These are phyloP conservation scores for Volvox reticuliferus DNA, from an alignment of 139 green algal genomes.

Conservation along the genomic window DNA sequence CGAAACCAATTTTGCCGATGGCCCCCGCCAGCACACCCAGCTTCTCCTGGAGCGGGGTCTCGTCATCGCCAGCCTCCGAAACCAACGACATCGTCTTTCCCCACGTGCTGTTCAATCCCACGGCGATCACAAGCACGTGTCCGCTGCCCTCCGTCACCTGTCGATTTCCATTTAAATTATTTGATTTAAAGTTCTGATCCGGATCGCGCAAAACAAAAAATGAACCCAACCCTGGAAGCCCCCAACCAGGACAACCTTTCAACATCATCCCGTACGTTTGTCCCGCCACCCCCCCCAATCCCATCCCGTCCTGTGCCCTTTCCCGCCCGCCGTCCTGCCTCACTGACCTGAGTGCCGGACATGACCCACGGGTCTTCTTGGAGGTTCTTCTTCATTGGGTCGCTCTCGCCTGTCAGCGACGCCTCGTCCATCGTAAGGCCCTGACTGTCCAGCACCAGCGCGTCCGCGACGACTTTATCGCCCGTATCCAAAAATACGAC, in stretches of 20 bases:
- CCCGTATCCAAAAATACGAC: constrained; percentile 89
- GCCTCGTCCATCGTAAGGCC: constrained; percentile 86
- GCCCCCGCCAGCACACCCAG: constrained; percentile 85
- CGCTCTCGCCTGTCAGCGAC: constrained; percentile 91
- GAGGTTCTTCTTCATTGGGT: constrained; percentile 86
- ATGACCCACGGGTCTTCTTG: constrained; percentile 79
- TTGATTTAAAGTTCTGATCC: too few species aligned
- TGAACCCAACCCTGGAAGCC: too few species aligned
- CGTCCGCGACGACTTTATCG: constrained; percentile 76
- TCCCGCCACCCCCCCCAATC: background rate
- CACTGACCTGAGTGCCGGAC: constrained; percentile 86
- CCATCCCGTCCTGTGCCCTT: background rate
- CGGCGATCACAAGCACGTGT: constrained; percentile 78
- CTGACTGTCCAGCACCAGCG: constrained; percentile 20
- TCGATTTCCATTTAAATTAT: background rate
- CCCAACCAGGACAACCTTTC: too few species aligned
- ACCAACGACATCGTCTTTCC: constrained; percentile 92
- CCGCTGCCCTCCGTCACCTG: constrained; percentile 91
- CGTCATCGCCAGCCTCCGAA: constrained; percentile 78
- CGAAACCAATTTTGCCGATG: constrained; percentile 95
- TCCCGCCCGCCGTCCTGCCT: too few species aligned
- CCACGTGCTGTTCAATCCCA: constrained; percentile 90
- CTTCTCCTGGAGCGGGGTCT: constrained; percentile 95
- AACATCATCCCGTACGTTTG: too few species aligned
- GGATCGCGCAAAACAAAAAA: too few species aligned